Evolutionary conservation across 2,329 filamentous ascomycete genomes (phyloP).

Genomic region (Colletotrichum orbiculare): DNA sequence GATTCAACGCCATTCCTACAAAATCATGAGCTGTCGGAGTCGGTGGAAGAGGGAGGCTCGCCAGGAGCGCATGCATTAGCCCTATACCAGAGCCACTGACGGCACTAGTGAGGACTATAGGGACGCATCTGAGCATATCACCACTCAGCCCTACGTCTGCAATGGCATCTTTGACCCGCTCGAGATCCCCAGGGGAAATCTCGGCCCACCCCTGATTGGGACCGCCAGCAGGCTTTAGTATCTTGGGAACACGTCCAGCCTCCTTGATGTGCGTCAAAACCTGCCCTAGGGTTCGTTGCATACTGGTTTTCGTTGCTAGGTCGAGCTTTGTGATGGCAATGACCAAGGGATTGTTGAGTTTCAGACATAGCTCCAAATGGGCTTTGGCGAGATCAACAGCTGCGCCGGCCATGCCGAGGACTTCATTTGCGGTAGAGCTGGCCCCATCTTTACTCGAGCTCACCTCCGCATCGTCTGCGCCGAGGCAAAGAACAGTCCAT

Average conservation of each 20-base stretch:
- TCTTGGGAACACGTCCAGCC: conserved; percentile 77
- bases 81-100: conserved; percentile 86
- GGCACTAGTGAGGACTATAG: conserved; percentile 88
- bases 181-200: conserved; percentile 66
- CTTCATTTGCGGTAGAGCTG: conserved; percentile 62
- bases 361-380: conserved; percentile 87
- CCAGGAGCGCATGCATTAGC: conserved; percentile 83
- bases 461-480: conserved; percentile 76
- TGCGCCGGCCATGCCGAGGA: conserved; percentile 59
- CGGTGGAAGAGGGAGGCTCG: conserved; percentile 76
- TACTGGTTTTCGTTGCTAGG: conserved; percentile 76
- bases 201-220: conserved; percentile 62
- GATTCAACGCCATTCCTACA: conserved; percentile 65
- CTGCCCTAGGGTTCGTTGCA: conserved; percentile 77
- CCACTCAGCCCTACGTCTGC: conserved; percentile 57
- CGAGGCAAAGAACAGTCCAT: conserved; percentile 90
- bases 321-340: conserved; percentile 94
- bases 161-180: conserved; percentile 68
- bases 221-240: conserved; percentile 71
- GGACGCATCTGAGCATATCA: conserved; percentile 68
- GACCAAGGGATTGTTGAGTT: conserved; percentile 79
- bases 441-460: conserved; percentile 47
- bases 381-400: conserved; percentile 80
- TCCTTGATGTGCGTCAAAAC: conserved; percentile 83
- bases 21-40: conserved; percentile 64